Evolutionary conservation across 177 flowering plant genomes (phyloP).

Genomic region (Tripterygium wilfordii): DNA sequence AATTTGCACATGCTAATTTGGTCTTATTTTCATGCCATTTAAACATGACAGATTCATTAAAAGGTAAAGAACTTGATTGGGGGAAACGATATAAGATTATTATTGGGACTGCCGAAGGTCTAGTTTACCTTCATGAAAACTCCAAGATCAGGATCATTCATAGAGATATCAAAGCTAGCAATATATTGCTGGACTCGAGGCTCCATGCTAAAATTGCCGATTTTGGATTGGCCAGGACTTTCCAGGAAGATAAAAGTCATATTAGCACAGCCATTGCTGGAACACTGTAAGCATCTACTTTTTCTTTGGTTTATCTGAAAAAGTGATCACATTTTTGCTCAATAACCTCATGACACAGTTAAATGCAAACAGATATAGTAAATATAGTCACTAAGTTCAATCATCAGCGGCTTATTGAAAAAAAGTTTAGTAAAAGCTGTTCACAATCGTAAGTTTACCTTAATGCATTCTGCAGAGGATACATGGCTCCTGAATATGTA

Average conservation of each 20-base stretch:
- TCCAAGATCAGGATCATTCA: conserved; percentile 63
- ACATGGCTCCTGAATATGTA: conserved; percentile 67
- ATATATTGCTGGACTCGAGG: conserved; percentile 68
- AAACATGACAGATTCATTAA: conserved; percentile 38
- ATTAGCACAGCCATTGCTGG: conserved; percentile 92
- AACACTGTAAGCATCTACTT: conserved; percentile 54
- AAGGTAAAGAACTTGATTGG: conserved; percentile 56
- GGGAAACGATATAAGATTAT: conserved; percentile 63
- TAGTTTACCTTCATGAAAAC: conserved; percentile 76
- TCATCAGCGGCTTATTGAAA: too few relatives aligned
- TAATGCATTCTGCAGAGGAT: conserved; percentile 32
- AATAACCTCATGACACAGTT: too few relatives aligned
- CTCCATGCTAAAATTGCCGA: conserved; percentile 81
- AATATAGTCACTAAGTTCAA: too few relatives aligned
- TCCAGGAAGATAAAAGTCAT: conserved; percentile 81
- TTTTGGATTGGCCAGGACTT: conserved; percentile 84
- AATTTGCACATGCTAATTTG: too few relatives aligned
- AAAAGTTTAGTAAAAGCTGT: too few relatives aligned
- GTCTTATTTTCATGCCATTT: not conserved
- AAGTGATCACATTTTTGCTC: too few relatives aligned
- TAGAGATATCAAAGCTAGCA: conserved; percentile 84
- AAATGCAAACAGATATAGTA: too few relatives aligned
- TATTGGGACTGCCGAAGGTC: conserved; percentile 71
- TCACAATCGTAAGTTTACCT: not conserved
- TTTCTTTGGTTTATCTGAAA: too few relatives aligned